Evolutionary conservation across 148 eudicot species (phyloP), one percentile per base, ranked within the genome.

Genomic region (Bassia scoparia): DNA sequence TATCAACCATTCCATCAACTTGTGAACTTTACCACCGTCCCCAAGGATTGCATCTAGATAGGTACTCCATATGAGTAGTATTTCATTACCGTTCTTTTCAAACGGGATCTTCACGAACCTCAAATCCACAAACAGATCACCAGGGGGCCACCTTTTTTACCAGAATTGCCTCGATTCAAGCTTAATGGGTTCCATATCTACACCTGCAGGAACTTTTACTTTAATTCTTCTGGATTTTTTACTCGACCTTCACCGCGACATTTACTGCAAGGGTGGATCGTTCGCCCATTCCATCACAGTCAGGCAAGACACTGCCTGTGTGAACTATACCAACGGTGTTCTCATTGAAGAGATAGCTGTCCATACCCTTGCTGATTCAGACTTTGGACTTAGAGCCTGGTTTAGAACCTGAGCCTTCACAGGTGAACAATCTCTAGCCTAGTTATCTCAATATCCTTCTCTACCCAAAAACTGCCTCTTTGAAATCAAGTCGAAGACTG

Each of bases 151-250:
- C 99, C 99, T 78, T 85, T 83, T 75, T 79, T 85, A 8, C 99
- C 99, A 0, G 94, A n/a, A n/a, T 96, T 86, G n/a, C n/a, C 99
- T 76, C 88, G 86, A 84, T 23, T 86, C 81, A 64, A 92, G 91
- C 81, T n/a, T 75, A 80, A 96, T 78, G 87, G 83, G 85, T 86
- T 64, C 97, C 99, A 0, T 87, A 77, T 96, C n/a, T n/a, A n/a
- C n/a, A n/a, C 99, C 99, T 2, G 99, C 85, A 13, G 99, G 99
- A 59, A 92, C 87, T 68, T 92, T 92, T 53, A 96, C 71, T 82
- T 79, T 81, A 33, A 96, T 84, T 27, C 85, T 84, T 74, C 90
- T 92, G 8, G 94, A 80, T 70, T 86, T 92, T 70, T 81, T 87
- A 18, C 77, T 46, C 99, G 77, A 20, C 97, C n/a, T 33, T 96